Evolutionary conservation across 179 eudicot species (phyloP).

Genomic region (Dionaea muscipula): DNA sequence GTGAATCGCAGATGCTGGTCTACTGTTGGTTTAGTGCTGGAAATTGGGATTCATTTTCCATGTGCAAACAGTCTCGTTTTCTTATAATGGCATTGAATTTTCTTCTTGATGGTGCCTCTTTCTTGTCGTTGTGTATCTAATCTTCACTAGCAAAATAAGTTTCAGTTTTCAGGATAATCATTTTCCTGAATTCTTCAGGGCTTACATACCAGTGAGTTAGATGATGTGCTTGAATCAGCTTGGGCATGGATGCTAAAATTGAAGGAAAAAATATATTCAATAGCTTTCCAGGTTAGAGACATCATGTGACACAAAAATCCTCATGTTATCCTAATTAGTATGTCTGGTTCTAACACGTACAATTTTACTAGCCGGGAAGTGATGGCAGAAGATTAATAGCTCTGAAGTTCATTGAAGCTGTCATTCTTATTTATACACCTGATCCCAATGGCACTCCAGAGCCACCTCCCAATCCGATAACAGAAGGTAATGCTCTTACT

Average conservation of each 20-base stretch:
- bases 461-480: constrained; percentile 42
- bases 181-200: constrained; percentile 35
- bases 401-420: constrained; percentile 69
- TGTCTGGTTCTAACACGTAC: constrained; percentile 8
- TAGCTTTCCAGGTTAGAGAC: constrained; percentile 70
- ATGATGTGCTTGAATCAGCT: constrained; percentile 51
- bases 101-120: too few species aligned
- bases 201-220: constrained; percentile 47
- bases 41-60: too few species aligned
- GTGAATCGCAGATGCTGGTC: too few species aligned
- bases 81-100: too few species aligned
- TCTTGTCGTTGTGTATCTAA: too few species aligned
- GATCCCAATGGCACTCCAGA: constrained; percentile 72
- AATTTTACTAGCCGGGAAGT: constrained; percentile 46
- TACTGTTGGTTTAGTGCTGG: too few species aligned
- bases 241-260: constrained; percentile 72
- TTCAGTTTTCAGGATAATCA: background rate
- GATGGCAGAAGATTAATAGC: constrained; percentile 85
- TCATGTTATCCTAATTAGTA: background rate
- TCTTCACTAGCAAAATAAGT: too few species aligned
- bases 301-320: background rate
- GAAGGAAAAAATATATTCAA: constrained; percentile 63
- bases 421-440: constrained; percentile 75
- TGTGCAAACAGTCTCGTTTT: too few species aligned
- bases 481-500: constrained; percentile 35